These are phyloP conservation scores for Rosa hybrid DNA, from an alignment of 331 rosid genomes.

Conservation along the genomic window DNA sequence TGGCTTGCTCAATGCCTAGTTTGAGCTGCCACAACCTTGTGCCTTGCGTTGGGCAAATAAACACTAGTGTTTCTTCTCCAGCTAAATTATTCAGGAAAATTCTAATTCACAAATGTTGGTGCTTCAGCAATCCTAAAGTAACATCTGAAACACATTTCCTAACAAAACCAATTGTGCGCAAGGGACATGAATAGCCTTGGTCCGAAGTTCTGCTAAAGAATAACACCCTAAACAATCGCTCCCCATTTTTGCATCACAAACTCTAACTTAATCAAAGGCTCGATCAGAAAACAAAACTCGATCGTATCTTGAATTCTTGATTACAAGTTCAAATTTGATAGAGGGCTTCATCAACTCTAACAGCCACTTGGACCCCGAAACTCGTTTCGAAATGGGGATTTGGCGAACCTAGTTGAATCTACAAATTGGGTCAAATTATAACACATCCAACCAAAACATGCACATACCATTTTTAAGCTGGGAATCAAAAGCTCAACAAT, in stretches of 20 bases:
- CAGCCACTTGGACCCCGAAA: neutral
- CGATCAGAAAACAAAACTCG: neutral
- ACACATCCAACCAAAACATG: constrained; percentile 13
- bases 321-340: neutral
- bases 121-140: constrained; percentile 1
- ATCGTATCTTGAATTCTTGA: too few relatives aligned
- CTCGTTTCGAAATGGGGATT: neutral
- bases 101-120: neutral
- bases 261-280: constrained; percentile 1
- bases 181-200: neutral
- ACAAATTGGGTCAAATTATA: neutral
- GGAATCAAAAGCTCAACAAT: constrained; percentile 30
- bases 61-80: neutral
- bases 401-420: neutral
- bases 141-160: constrained; percentile 2
- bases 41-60: neutral
- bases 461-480: constrained; percentile 56
- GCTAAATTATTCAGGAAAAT: neutral
- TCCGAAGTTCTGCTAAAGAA: neutral
- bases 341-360: neutral
- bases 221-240: neutral
- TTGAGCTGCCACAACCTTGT: neutral
- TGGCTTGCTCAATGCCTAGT: neutral
- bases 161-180: neutral
- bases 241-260: neutral